Evolutionary conservation across 2,329 filamentous ascomycete species (phyloP), one percentile per base, ranked within the genome.

Genomic region (Penicillium crustosum): DNA sequence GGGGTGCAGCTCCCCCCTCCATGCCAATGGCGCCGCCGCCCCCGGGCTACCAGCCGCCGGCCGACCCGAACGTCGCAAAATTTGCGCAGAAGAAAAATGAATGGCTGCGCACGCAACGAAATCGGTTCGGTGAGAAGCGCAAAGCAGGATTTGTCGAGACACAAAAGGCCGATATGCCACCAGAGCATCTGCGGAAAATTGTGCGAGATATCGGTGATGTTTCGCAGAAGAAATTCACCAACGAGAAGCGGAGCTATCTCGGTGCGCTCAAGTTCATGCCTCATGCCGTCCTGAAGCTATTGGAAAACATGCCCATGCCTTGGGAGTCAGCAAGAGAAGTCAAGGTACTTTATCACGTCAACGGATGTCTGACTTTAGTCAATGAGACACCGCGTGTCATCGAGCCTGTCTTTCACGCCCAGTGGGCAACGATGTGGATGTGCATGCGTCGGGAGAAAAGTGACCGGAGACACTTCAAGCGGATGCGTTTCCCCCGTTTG

Each of bases 281-380:
- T 1, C 94, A 99, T 73, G 94, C 94, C 6, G 94, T 99, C 12
- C 79, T 99, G 79, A 99, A 99, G 81, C 83, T 99, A 25, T 77
- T 99, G 56, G 94, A 99, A 80, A 99, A 99, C 70, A 99, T 99
- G 94, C 94, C 94, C 4, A 99, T 99, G 94, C 94, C 94, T 0
- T 99, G 94, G 94, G 94, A 99, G 79, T 94, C 92, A 57, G 87
- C 91, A 27, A 86, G 93, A 62, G 94, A 99, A 71, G 95, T 99
- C 61, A 97, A 97, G 78, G 94, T 99, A 29, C 82, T 99, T 13
- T 99, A 99, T 75, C 94, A 99, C 72, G 93, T 97, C 69, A 99
- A 99, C 70, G 94, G 94, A 31, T 99, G 95, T 71, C 77, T 99
- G 77, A 99, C 94, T 2, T 79, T 99, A 55, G 95, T 99, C 69